Evolutionary conservation across 371 early-diverging fungal genomes (phyloP).

Genomic region (Mortierella sp.): DNA sequence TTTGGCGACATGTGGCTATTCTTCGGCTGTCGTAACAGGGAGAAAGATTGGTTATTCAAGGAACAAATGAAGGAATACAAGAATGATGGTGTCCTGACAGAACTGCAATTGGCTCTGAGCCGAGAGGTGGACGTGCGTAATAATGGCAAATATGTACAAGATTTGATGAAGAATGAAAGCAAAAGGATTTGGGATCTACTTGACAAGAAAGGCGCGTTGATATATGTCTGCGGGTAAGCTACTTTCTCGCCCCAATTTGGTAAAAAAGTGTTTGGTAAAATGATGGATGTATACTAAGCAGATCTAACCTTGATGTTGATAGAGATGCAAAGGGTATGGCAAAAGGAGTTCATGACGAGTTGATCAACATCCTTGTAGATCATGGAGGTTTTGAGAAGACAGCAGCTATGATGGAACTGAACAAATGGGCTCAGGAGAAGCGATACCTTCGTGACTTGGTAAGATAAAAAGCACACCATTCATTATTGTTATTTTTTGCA

Average conservation of each 20-base stretch:
- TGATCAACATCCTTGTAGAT: conserved; percentile 74
- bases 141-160: conserved; percentile 86
- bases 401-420: conserved; percentile 71
- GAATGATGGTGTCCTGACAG: conserved; percentile 66
- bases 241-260: neutral
- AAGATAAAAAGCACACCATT: conserved; percentile 5
- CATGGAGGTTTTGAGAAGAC: conserved; percentile 61
- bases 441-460: conserved; percentile 82
- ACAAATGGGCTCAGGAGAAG: conserved; percentile 71
- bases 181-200: conserved; percentile 70
- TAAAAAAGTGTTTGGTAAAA: too few relatives aligned
- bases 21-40: conserved; percentile 90
- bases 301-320: neutral
- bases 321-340: conserved; percentile 92
- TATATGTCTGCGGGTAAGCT: conserved; percentile 88
- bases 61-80: conserved; percentile 79
- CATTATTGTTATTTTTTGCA: neutral
- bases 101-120: conserved; percentile 72
- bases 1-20: conserved; percentile 90
- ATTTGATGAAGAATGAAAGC: conserved; percentile 69
- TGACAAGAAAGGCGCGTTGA: conserved; percentile 67
- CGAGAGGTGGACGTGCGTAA: conserved; percentile 60
- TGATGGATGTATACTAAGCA: neutral
- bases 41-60: conserved; percentile 88
- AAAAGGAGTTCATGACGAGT: conserved; percentile 82